Conservation (phyloP, 345 rosid species). For the Brassica nigra region DNA sequence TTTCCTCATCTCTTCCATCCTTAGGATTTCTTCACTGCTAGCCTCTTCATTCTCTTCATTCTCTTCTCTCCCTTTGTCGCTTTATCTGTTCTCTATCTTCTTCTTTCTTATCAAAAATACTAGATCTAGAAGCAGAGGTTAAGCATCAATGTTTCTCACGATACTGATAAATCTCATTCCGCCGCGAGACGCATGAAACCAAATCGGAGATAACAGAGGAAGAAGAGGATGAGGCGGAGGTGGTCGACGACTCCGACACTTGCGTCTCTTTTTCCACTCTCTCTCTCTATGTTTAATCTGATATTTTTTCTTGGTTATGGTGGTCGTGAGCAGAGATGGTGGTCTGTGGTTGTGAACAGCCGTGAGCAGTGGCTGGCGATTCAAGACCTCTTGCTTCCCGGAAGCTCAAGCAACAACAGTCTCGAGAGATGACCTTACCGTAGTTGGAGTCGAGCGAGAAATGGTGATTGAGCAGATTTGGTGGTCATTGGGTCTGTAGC, state of each 20-base stretch:
- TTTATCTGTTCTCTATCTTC: not conserved
- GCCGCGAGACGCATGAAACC: not conserved
- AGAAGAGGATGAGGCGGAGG: not conserved
- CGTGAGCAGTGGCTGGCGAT: too few species aligned
- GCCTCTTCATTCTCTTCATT: not conserved
- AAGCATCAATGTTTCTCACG: not conserved
- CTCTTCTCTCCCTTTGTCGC: not conserved
- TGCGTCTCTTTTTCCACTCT: not conserved
- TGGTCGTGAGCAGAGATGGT: too few species aligned
- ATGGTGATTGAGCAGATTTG: too few species aligned
- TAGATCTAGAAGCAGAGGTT: not conserved
- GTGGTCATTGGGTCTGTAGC: too few species aligned
- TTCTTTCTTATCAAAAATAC: not conserved
- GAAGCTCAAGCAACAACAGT: too few species aligned
- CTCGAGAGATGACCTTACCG: too few species aligned
- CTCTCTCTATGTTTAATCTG: too few species aligned
- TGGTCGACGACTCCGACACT: not conserved
- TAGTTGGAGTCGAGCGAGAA: too few species aligned
- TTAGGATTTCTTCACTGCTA: not conserved
- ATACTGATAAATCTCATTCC: not conserved
- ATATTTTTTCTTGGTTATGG: too few species aligned
- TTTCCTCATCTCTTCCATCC: not conserved
- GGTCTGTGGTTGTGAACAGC: too few species aligned
- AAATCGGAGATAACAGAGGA: too few species aligned
- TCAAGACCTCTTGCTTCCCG: too few species aligned